These are phyloP conservation scores for Mycena leptocephala DNA, from an alignment of 768 basidiomycete species.

Conservation along the genomic window DNA sequence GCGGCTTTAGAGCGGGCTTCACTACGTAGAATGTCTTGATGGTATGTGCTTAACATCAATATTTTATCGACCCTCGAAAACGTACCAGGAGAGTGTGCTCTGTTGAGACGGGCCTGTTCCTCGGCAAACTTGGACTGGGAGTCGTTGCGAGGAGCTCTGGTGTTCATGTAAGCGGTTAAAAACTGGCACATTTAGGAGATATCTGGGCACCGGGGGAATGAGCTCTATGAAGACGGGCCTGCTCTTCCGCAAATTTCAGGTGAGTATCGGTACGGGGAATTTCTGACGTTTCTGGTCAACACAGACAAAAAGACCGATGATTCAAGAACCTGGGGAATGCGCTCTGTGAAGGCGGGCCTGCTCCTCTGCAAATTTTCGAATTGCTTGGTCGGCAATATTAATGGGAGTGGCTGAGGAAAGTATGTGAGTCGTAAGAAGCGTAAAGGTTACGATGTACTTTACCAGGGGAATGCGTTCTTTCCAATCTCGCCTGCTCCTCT, in stretches of 20 bases:
- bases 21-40: neutral
- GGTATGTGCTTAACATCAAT: no score
- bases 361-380: slow-evolving; percentile 35
- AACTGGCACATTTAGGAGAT: neutral
- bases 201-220: slow-evolving; percentile 29
- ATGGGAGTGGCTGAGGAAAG: slow-evolving; percentile 3
- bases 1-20: slow-evolving; percentile 6
- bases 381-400: slow-evolving; percentile 13
- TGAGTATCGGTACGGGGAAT: slow-evolving; percentile 30
- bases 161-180: neutral
- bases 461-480: slow-evolving; percentile 35
- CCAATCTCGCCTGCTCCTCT: slow-evolving; percentile 34
- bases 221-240: slow-evolving; percentile 29
- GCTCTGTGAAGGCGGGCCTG: slow-evolving; percentile 34
- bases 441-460: neutral
- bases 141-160: slow-evolving; percentile 28
- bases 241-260: slow-evolving; percentile 32
- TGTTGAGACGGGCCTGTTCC: slow-evolving; percentile 26
- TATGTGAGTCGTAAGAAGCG: neutral
- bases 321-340: slow-evolving; percentile 28
- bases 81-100: slow-evolving; percentile 28
- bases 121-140: slow-evolving; percentile 17
- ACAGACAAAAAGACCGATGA: no score
- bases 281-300: slow-evolving; percentile 1
- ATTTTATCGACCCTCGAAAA: no score